Conservation (phyloP, 2,329 filamentous ascomycete species). For the Pseudopyricularia javanii region DNA sequence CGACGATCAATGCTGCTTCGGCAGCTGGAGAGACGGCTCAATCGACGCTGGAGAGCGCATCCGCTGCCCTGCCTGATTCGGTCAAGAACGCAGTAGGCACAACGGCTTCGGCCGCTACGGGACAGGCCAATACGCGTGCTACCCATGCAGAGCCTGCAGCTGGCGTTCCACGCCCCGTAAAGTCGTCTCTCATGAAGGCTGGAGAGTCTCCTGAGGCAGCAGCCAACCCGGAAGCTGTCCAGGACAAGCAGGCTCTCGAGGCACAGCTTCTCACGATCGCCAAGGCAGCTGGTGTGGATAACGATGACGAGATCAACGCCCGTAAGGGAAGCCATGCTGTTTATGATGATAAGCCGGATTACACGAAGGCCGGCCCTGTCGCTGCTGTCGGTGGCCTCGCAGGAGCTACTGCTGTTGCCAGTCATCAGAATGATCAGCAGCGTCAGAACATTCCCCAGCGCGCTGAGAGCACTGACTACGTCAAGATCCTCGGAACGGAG, state of each 20-base stretch:
- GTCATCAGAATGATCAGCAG: not conserved
- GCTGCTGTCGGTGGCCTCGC: not conserved
- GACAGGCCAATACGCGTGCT: not conserved
- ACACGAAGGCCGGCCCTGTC: not conserved
- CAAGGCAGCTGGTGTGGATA: not conserved
- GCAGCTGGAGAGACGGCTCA: not conserved
- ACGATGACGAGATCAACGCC: not conserved
- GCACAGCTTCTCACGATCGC: not conserved
- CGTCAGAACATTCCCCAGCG: not conserved
- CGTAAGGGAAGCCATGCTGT: not conserved
- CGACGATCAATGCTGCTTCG: not conserved
- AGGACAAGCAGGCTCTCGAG: not conserved
- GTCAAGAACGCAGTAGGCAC: not conserved
- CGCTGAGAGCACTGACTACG: slow-evolving; percentile 1
- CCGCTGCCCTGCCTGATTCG: not conserved
- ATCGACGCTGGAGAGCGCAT: not conserved
- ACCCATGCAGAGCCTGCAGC: not conserved
- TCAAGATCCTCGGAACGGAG: slow-evolving; percentile 1
- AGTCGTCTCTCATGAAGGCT: not conserved
- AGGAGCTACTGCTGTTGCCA: not conserved
- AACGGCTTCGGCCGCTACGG: not conserved
- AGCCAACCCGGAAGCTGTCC: not conserved
- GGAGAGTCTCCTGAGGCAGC: not conserved
- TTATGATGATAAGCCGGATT: not conserved
- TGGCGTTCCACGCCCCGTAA: not conserved